Evolutionary conservation across 1,284 basidiomycete species (phyloP).

Genomic region (Malassezia nana): DNA sequence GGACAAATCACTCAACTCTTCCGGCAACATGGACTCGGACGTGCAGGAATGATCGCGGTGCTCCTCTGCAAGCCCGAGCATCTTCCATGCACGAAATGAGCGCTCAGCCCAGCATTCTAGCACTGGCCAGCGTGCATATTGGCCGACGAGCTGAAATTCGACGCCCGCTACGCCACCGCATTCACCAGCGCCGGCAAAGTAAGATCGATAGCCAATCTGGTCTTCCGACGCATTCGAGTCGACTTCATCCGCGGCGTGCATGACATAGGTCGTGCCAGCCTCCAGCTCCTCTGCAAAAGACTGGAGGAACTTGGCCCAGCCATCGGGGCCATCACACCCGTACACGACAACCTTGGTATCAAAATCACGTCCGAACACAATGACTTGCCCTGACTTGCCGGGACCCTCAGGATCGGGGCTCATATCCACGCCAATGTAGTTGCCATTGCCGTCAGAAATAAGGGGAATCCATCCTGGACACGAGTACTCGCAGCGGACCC

Average conservation of each 20-base stretch:
- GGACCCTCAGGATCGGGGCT: conserved; percentile 56
- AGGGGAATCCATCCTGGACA: conserved; percentile 93
- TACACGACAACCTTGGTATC: conserved; percentile 87
- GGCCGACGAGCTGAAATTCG: conserved; percentile 35
- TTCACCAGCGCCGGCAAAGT: conserved; percentile 34
- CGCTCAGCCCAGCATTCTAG: conserved; percentile 46
- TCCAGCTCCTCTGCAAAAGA: conserved; percentile 86
- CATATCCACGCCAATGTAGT: conserved; percentile 92
- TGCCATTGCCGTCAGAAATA: conserved; percentile 81
- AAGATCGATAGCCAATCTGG: conserved; percentile 41
- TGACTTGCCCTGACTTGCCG: conserved; percentile 79
- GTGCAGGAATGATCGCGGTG: neutral
- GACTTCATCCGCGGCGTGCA: conserved; percentile 26
- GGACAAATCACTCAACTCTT: neutral
- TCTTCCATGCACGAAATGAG: conserved; percentile 36
- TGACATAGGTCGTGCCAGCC: conserved; percentile 57
- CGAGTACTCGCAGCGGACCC: conserved; percentile 81
- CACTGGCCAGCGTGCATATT: conserved; percentile 44
- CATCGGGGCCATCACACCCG: conserved; percentile 64
- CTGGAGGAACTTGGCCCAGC: conserved; percentile 93
- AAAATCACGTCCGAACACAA: conserved; percentile 93
- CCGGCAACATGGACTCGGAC: neutral
- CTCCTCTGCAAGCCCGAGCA: neutral
- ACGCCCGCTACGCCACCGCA: conserved; percentile 36
- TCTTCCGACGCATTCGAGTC: conserved; percentile 29